phyloP scores from a whole-genome alignment of 1,284 basidiomycete genomes.

The Phylloboletellus chloephorus region DNA sequence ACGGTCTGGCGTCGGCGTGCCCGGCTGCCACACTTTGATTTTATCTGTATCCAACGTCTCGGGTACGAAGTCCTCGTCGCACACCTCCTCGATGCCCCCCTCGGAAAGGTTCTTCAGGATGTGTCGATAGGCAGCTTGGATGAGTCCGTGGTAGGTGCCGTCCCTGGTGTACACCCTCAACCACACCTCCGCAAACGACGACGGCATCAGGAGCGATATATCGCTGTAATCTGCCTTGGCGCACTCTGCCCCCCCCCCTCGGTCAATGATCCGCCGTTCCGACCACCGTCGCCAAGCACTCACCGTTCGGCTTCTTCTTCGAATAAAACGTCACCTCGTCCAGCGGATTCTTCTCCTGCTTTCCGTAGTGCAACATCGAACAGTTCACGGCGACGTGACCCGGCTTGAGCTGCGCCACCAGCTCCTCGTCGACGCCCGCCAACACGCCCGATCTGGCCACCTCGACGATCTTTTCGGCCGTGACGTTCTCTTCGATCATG shows the following conservation, averaged over 20 bases:
- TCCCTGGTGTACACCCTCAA: conserved; percentile 65
- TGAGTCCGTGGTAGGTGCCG: conserved; percentile 44
- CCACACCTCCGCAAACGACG: conserved; percentile 56
- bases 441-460: conserved; percentile 19
- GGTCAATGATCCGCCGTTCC: too few species aligned
- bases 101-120: conserved; percentile 38
- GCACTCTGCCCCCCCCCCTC: conserved; percentile 40
- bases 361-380: conserved; percentile 65
- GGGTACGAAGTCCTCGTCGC: conserved; percentile 13
- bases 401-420: conserved; percentile 35
- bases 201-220: conserved; percentile 58
- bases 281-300: conserved; percentile 21
- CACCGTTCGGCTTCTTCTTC: conserved; percentile 57
- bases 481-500: conserved; percentile 42
- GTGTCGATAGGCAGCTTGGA: conserved; percentile 63
- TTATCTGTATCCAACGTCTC: conserved; percentile 9
- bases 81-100: conserved; percentile 1
- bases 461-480: conserved; percentile 49
- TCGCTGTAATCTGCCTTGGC: conserved; percentile 47
- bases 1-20: not conserved
- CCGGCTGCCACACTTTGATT: not conserved
- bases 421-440: conserved; percentile 25
- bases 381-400: conserved; percentile 62
- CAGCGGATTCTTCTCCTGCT: conserved; percentile 64
- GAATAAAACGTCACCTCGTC: conserved; percentile 68